Base-by-base conservation (phyloP, 163 green algal genomes). In the Scenedesmus sp. region DNA sequence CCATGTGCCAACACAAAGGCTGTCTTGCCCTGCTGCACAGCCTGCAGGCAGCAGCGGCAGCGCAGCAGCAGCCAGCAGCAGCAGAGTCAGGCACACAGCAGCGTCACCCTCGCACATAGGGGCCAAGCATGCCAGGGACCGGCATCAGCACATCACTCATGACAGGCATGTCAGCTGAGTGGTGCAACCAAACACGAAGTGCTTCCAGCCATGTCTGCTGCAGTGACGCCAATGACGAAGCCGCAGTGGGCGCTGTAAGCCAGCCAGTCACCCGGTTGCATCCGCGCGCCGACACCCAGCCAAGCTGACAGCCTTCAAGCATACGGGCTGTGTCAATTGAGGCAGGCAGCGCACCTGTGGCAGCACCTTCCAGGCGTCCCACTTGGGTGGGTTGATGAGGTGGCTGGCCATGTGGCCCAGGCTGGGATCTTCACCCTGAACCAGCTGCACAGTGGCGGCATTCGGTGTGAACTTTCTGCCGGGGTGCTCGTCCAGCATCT, bases 381-480 rank as follows among this genome's bases (percentile, higher is more conserved):
- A 89, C 81, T 94, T 94, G 40, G 90, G 92, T 24, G 80, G 83
- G n/a, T 94, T 94, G 85, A 94, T 93, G 79, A 86, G 84, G 76
- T 89, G 83, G 30, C 73, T 37, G 15, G 87, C 92, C 78, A 94
- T 90, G 83, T 94, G 92, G 7, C 92, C 92, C 22, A 94, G 85
- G 5, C 90, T 89, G 30, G 92, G 78, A 15, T 85, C 53, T 22
- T 93, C 81, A n/a, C 85, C 90, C 51, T 90, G 89, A 6, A 94
- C 90, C 7, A 94, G 85, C 51, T 92, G 37, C 18, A 30, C 18
- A 12, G 92, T 94, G 35, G 92, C 90, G 16, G 73, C 79, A 56
- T 93, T 94, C 53, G 90, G 81, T 18, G 65, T 83, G 61, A 94
- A 94, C 20, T 49, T 51, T 9, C 88, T 89, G 70, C 87, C 90